Percentiles rank a stretch among this genome's conserved stretches.
Conservation (phyloP, 2,329 filamentous ascomycete genomes). For the Leptodontidium sp. region DNA sequence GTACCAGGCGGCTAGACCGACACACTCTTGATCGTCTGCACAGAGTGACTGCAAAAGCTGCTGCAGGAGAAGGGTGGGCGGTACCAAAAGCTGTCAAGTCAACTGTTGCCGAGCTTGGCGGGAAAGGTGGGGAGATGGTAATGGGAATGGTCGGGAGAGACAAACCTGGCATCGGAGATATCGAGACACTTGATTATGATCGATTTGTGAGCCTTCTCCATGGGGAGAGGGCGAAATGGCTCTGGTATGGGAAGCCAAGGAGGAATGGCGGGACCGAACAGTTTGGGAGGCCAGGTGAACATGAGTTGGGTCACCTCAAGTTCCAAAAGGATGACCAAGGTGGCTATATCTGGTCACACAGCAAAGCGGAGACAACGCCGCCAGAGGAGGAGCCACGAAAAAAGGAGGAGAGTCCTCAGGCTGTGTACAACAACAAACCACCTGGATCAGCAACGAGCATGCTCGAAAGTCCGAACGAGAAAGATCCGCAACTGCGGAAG, state of each 20-base stretch:
- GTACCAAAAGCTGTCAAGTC: constrained; percentile 95
- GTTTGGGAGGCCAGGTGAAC: constrained; percentile 51
- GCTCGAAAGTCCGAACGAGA: constrained; percentile 61
- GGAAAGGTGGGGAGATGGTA: constrained; percentile 92
- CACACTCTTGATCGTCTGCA: constrained; percentile 85
- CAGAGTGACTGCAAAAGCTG: constrained; percentile 86
- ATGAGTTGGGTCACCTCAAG: constrained; percentile 56
- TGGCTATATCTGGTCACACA: constrained; percentile 54
- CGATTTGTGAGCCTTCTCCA: constrained; percentile 79
- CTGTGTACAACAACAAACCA: constrained; percentile 54
- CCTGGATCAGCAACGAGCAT: constrained; percentile 57
- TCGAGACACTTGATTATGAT: constrained; percentile 91
- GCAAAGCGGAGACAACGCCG: constrained; percentile 60
- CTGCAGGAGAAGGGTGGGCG: constrained; percentile 87
- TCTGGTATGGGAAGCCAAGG: constrained; percentile 90
- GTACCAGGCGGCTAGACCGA: constrained; percentile 81
- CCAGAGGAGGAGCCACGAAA: constrained; percentile 58
- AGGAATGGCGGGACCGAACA: constrained; percentile 63
- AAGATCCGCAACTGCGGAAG: constrained; percentile 64
- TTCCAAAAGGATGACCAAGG: constrained; percentile 66
- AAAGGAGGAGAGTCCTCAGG: constrained; percentile 55
- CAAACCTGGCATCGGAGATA: constrained; percentile 88
- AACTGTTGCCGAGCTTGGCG: constrained; percentile 90
- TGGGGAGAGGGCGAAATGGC: constrained; percentile 88
- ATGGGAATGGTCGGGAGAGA: constrained; percentile 91